phyloP scores from a whole-genome alignment of 2,329 filamentous ascomycete genomes.

The Cercospora sesami region DNA sequence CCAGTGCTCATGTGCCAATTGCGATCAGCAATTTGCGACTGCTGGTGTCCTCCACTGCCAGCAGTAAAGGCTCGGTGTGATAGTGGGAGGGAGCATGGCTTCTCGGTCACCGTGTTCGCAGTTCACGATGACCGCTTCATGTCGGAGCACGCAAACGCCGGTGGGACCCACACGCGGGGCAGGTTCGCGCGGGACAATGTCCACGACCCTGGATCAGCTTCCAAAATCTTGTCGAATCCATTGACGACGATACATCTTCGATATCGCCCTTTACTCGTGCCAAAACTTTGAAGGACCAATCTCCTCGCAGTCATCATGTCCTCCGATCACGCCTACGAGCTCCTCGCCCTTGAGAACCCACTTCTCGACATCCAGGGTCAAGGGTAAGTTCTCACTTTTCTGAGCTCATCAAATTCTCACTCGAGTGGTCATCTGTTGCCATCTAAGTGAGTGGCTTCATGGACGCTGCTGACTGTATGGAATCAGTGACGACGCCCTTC shows the following conservation, averaged over 20 bases:
- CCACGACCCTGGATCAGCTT: background rate
- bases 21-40: background rate
- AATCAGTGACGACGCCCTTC: constrained; percentile 72
- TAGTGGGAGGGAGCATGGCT: background rate
- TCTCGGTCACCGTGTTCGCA: background rate
- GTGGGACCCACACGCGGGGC: background rate
- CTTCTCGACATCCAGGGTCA: constrained; percentile 93
- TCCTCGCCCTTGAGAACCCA: constrained; percentile 95
- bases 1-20: background rate
- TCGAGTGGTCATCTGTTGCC: background rate
- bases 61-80: background rate
- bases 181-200: constrained; percentile 2
- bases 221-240: constrained; percentile 5
- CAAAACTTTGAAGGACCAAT: background rate
- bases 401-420: background rate
- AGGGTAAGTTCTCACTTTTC: constrained; percentile 51
- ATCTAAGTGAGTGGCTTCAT: background rate
- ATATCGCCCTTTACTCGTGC: background rate
- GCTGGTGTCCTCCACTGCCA: background rate
- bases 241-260: background rate
- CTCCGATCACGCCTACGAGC: constrained; percentile 66
- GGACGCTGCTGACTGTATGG: background rate
- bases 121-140: background rate
- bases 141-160: constrained; percentile 4
- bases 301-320: constrained; percentile 2